Base-by-base conservation (phyloP, 176 grass and related monocot genomes). In the Aegilops sharonensis region DNA sequence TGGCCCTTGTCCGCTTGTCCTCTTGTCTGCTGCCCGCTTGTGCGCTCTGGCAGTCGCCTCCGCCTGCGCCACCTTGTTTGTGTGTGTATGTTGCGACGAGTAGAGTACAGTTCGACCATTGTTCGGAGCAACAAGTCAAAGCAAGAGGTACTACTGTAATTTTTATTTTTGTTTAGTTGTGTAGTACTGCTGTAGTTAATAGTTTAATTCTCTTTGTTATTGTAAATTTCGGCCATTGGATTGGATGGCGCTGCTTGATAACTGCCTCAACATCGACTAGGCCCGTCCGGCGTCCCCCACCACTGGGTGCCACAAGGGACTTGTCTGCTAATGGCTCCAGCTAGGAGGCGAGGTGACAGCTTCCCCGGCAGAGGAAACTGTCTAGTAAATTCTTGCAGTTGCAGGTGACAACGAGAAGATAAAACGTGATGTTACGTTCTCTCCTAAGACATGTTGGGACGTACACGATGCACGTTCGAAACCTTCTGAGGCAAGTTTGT, bases 11-110 rank as follows among this genome's bases (percentile, higher is more conserved):
- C 88, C 70, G 62, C 5, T 87, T 79, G 86, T 88, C 80, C 64
- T 78, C 64, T 86, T 90, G 89, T 91, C 81, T 70, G 75, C 80
- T 78, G 66, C 20, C 20, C 37, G 79, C 11, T 72, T 56, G 52
- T 56, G 72, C 29, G 10, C 12, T 34, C 17, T 23, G 80, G 4
- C 13, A 50, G 63, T 80, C 77, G 57, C 37, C 35, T 79, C 64
- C 61, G 75, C 25, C 48, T 17, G 48, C 48, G 48, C 48, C 48
- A 54, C 50, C 50, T 13, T 71, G 43, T 47, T 47, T 47, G 11
- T 47, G 31, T 2, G 43, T 23, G 67, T 23, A 11, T 17, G 7
- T 31, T 20, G n/a, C 7, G 35, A 20, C 32, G 21, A 8, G n/a
- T 43, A 11, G 42, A 11, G 42, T 11, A 36, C 62, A 54, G 2